Conservation (phyloP, 331 rosid genomes). For the Stylosanthes scabra region DNA sequence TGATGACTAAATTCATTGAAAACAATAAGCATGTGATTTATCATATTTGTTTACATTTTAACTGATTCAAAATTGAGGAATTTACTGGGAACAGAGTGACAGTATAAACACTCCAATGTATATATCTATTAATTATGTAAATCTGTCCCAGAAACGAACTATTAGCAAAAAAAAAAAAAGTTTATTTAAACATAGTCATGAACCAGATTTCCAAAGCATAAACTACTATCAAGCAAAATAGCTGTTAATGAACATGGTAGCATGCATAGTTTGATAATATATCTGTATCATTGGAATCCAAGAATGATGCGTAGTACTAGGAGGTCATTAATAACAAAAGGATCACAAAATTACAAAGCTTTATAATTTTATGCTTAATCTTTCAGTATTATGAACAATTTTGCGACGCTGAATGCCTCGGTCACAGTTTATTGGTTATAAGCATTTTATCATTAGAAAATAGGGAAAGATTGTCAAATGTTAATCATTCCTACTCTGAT, state of each 20-base stretch:
- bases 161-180: not conserved
- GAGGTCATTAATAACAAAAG: not conserved
- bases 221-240: not conserved
- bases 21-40: not conserved
- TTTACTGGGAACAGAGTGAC: not conserved
- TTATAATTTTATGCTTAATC: too few relatives aligned
- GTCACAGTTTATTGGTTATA: too few relatives aligned
- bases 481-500: too few relatives aligned
- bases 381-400: not conserved
- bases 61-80: not conserved
- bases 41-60: not conserved
- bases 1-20: not conserved
- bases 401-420: too few relatives aligned
- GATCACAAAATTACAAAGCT: not conserved
- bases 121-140: not conserved
- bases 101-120: not conserved
- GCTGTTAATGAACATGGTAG: not conserved
- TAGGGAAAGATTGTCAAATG: too few relatives aligned
- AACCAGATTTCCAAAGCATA: not conserved
- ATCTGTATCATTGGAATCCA: slow-evolving; percentile 9
- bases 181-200: not conserved
- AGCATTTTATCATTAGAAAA: too few relatives aligned
- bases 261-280: slow-evolving; percentile 8
- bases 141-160: not conserved
- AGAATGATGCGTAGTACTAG: not conserved